Percentiles rank a stretch among this genome's conserved stretches.
These are phyloP conservation scores for Aureobasidium namibiae DNA, from an alignment of 2,329 filamentous ascomycete species.

Conservation along the genomic window DNA sequence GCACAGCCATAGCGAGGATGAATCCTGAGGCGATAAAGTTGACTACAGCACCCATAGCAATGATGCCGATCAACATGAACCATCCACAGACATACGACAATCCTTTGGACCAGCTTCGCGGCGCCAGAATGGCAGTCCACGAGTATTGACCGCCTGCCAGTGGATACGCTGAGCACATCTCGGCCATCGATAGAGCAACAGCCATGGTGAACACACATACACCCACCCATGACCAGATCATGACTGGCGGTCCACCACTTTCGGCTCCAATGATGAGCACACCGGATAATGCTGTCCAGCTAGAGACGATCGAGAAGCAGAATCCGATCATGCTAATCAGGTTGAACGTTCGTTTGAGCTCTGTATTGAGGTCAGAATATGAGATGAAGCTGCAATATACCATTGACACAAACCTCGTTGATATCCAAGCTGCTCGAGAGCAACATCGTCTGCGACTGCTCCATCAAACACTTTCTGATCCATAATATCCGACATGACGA, in stretches of 20 bases:
- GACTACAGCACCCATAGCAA: conserved; percentile 48
- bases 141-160: conserved; percentile 51
- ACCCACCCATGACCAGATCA: conserved; percentile 50
- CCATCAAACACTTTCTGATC: conserved; percentile 6
- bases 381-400: neutral
- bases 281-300: conserved; percentile 49
- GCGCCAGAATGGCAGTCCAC: conserved; percentile 50
- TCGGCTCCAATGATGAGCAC: conserved; percentile 49
- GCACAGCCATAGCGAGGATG: conserved; percentile 46
- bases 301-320: conserved; percentile 51
- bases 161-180: conserved; percentile 50
- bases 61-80: conserved; percentile 33
- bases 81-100: conserved; percentile 33
- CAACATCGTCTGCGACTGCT: conserved; percentile 27
- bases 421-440: conserved; percentile 34
- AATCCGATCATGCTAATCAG: conserved; percentile 52
- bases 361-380: conserved; percentile 23
- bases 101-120: conserved; percentile 32
- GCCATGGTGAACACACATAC: conserved; percentile 44
- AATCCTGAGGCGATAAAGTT: conserved; percentile 49
- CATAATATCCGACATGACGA: neutral
- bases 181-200: conserved; percentile 51
- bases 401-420: conserved; percentile 25
- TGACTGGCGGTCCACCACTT: conserved; percentile 49
- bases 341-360: conserved; percentile 49